Base-by-base conservation (phyloP, 768 basidiomycete genomes). In the Saitozyma sp. region DNA sequence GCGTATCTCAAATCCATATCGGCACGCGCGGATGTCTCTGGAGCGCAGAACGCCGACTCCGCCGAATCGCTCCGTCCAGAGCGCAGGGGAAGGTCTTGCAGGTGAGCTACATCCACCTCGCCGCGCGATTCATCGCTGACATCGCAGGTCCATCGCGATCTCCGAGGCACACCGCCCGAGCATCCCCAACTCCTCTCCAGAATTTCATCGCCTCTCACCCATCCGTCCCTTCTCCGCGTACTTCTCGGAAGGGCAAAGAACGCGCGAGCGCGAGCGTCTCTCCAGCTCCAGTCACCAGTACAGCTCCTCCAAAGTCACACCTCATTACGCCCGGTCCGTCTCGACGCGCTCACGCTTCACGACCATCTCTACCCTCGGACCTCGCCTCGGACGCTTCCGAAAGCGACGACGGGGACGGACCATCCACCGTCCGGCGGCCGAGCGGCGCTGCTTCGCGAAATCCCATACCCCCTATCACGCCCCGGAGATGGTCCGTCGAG, bases 241-340 rank as follows among this genome's bases (percentile, higher is more conserved):
- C 58, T 6, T 70, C 72, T 8, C 61, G 66, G 17, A 74, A 74
- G 63, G 73, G 73, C 11, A 74, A 74, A 55, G 68, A 71, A 50
- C 51, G 70, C 13, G 68, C 59, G 9, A n/a, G 19, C 10, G 45
- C 45, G 45, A 46, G 45, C 45, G 45, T 11, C 13, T 13, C 45
- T 13, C 45, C 45, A 52, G 17, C 19, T 6, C 7, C 13, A 52
- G 11, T 52, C 51, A 29, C 10, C 17, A 7, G 51, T 10, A 46
- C 45, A 46, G 45, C 45, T 17, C 13, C n/a, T 46, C 45, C 2
- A 29, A 29, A 48, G 46, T 48, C 56, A 39, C 7, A 53, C 57
- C 8, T 37, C 56, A 5, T 8, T 14, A 60, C 10, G 1, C 50
- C 16, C 13, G 54, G 14, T 56, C 13, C 40, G 14, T 53, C 51